Conservation (phyloP, 1,284 basidiomycete species). For the Ustilago bromivora region DNA sequence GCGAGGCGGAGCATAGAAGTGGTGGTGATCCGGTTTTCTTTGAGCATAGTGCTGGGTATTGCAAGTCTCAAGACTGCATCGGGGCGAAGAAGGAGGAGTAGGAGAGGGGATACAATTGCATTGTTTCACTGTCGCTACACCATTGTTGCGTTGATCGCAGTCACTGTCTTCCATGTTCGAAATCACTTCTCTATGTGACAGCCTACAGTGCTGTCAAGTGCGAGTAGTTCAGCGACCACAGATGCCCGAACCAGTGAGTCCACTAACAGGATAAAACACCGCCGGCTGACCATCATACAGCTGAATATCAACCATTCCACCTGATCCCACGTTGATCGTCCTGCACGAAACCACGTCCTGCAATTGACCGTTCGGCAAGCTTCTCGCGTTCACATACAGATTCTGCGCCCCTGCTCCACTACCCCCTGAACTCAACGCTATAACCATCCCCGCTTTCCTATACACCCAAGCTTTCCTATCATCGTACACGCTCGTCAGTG, state of each 20-base stretch:
- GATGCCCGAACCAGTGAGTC: constrained; percentile 19
- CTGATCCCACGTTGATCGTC: constrained; percentile 71
- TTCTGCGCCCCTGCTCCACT: constrained; percentile 70
- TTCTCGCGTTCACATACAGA: constrained; percentile 57
- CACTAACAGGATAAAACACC: constrained; percentile 19
- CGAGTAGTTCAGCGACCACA: constrained; percentile 13
- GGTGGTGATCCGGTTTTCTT: constrained; percentile 19
- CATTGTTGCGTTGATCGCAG: no score
- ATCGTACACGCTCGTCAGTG: constrained; percentile 69
- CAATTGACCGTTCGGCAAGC: constrained; percentile 72
- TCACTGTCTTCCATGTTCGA: background rate
- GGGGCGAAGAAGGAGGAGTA: background rate
- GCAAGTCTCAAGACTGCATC: constrained; percentile 21
- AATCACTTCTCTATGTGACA: background rate
- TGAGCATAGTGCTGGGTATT: constrained; percentile 16
- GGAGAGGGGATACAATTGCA: background rate
- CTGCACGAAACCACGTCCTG: constrained; percentile 77
- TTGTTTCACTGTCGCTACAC: no score
- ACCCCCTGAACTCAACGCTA: constrained; percentile 78
- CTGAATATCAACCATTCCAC: constrained; percentile 70
- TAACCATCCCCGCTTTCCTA: constrained; percentile 77
- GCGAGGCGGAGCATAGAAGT: constrained; percentile 20
- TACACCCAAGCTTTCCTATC: constrained; percentile 73
- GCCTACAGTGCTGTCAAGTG: background rate
- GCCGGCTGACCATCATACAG: constrained; percentile 21